A percentile compares a stretch with the other conserved stretches of the same genome.
These are phyloP conservation scores for Cladophialophora psammophila DNA, from an alignment of 2,329 filamentous ascomycete species.

Conservation along the genomic window DNA sequence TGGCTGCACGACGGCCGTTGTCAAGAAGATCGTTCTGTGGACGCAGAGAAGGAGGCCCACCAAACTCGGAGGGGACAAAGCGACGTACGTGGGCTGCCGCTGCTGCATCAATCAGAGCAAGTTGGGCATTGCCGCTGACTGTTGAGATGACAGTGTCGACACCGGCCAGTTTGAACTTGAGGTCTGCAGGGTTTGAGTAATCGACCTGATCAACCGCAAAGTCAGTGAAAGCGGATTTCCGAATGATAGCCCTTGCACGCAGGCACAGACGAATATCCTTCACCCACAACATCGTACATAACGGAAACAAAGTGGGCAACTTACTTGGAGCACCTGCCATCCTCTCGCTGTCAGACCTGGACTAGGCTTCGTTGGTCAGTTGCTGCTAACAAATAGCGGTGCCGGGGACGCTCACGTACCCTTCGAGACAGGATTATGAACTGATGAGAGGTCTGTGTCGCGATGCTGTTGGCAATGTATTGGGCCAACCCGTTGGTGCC, in stretches of 20 bases:
- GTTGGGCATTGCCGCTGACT: constrained; percentile 69
- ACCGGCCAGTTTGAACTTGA: constrained; percentile 72
- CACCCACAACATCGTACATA: not conserved
- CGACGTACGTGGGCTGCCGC: constrained; percentile 68
- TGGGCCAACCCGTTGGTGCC: constrained; percentile 67
- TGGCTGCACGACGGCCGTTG: constrained; percentile 64
- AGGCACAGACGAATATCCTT: not conserved
- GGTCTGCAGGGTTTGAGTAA: constrained; percentile 65
- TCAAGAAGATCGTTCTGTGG: constrained; percentile 67
- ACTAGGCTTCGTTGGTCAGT: constrained; percentile 44
- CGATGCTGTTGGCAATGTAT: constrained; percentile 66
- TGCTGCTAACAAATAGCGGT: not conserved
- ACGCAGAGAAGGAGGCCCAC: constrained; percentile 67
- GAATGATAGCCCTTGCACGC: not conserved
- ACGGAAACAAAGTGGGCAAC: not conserved
- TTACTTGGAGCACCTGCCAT: constrained; percentile 67
- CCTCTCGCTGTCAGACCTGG: constrained; percentile 48
- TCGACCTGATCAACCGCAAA: constrained; percentile 56
- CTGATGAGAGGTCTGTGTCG: constrained; percentile 68
- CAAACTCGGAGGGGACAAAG: constrained; percentile 79
- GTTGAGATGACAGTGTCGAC: constrained; percentile 79
- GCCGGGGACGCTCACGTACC: constrained; percentile 26
- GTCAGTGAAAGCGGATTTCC: constrained; percentile 5
- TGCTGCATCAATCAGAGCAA: constrained; percentile 76
- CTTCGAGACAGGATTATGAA: constrained; percentile 73